Percentiles rank a stretch among this genome's conserved stretches.
phyloP scores from a whole-genome alignment of 2,329 filamentous ascomycete species.

The Beauveria pseudobassiana region DNA sequence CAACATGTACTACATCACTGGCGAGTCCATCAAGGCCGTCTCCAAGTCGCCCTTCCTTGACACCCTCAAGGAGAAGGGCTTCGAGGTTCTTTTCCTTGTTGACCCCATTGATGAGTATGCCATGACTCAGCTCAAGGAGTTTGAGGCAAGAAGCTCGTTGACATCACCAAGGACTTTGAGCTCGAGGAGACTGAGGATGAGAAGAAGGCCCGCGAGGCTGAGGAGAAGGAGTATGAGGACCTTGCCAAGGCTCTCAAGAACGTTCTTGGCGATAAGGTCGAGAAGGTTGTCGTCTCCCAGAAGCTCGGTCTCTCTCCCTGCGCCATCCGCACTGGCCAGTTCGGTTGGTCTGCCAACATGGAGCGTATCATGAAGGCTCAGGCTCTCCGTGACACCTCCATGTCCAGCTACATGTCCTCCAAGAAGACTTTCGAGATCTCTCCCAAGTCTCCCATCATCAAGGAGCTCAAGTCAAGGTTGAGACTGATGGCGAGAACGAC shows the following conservation, averaged over 20 bases:
- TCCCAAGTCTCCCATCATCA: constrained; percentile 94
- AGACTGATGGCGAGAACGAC: constrained; percentile 95
- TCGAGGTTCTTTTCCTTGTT: constrained; percentile 98
- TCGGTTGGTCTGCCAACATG: constrained; percentile 99
- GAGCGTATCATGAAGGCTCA: constrained; percentile 99
- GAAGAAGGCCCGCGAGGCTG: constrained; percentile 89
- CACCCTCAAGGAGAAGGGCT: constrained; percentile 96
- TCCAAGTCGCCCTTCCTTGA: constrained; percentile 98
- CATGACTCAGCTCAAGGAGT: constrained; percentile 99
- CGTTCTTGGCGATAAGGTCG: constrained; percentile 97
- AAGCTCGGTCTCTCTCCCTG: constrained; percentile 92
- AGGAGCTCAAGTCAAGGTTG: constrained; percentile 99
- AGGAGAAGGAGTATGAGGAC: constrained; percentile 97
- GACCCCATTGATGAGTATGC: constrained; percentile 99
- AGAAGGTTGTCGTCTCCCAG: constrained; percentile 99
- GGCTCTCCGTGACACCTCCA: constrained; percentile 98
- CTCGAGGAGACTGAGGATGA: constrained; percentile 99
- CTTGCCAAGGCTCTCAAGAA: constrained; percentile 98
- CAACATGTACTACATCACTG: constrained; percentile 99
- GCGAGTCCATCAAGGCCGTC: constrained; percentile 98
- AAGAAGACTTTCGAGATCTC: constrained; percentile 99
- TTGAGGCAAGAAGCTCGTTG: constrained; percentile 99
- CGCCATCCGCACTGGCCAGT: constrained; percentile 98
- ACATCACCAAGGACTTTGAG: constrained; percentile 99
- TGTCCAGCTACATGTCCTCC: constrained; percentile 99